Evolutionary conservation across 495 filamentous ascomycete species (phyloP), one percentile per base, ranked within the genome.

Genomic region (Penicillium coprophilum): DNA sequence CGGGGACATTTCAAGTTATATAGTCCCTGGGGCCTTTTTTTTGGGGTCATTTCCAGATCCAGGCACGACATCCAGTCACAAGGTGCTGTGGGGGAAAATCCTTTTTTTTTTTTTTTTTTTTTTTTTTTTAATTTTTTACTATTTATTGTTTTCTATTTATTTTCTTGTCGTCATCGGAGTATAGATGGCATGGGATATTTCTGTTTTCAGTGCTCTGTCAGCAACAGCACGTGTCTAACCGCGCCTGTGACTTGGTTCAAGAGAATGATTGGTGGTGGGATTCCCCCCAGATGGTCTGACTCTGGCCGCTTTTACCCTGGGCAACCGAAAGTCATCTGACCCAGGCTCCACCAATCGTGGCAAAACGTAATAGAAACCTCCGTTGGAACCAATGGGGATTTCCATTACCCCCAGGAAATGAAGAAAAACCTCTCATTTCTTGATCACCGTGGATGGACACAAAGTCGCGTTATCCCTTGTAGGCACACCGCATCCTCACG

Each of bases 291-390:
- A 46, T 21, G 19, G 30, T n/a, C 4, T 24, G 6, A 17, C 20
- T 21, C 50, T 15, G 12, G 52, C 52, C 21, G 52, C 52, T 54
- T 54, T 54, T 36, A 46, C 13, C 10, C 57, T 56, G 23, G 53
- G 32, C 30, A 46, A 34, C 49, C 49, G n/a, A 27, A 40, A 44
- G 52, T 54, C 52, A 54, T 54, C 41, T 46, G 52, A 54, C 52
- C 46, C 47, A 47, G 34, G 32, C 48, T 46, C 38, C 50, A 48
- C 57, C 55, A 60, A 55, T 53, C 39, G 45, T 59, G 56, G 55
- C 58, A 49, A 67, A 61, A 77, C 73, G 74, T 75, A 77, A 77
- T 60, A 73, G 68, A 75, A 77, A 77, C 59, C 55, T 45, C 23
- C 4, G 3, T 3, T 2, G 9, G n/a, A 38, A 46, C 73, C 70